Evolutionary conservation across 306 rosid genomes (phyloP), one percentile per base, ranked within the genome.

Genomic region (Sesbania bispinosa): DNA sequence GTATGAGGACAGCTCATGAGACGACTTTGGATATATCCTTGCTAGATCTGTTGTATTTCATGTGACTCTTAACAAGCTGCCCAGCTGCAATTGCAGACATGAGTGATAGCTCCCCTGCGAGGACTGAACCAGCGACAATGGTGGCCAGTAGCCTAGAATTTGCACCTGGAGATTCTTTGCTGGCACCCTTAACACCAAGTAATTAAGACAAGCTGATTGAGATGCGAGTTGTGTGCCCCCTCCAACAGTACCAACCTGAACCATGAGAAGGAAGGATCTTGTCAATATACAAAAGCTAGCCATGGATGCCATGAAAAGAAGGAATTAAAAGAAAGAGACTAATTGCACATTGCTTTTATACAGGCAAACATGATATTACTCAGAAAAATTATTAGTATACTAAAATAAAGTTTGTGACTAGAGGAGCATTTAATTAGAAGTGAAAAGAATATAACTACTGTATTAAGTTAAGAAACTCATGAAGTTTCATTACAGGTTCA

Each of bases 191-290:
- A 33, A 89, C 89, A 39, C 95, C 95, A 35, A 89, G 88, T 70
- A 89, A 71, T 89, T 89, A 72, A 89, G 81, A 77, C 91, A 88
- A 47, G 95, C 91, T 11, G 91, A 83, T 43, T 88, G 95, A 43
- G 95, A 86, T 36, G 91, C 89, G 0, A 88, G 86, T 50, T 88
- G 95, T 21, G 95, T 84, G 26, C 96, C 89, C 16, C 96, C 96
- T 76, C 93, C 90, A 53, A 88, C 84, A 7, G 93, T 88, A 16
- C 93, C 93, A 16, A 88, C 93, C 93, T 88, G 77, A 41, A 64
- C 41, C 69, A 54, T n/a, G 19, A 55, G 23, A 33, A 77, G 26
- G 47, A 71, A 30, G n/a, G 26, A 29, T 77, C 7, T 73, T 60
- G 41, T 57, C 21, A 45, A 16, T 30, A 60, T 8, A 16, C 35